Conservation (phyloP, 2,329 filamentous ascomycete species). For the Aspergillus cejpii region DNA sequence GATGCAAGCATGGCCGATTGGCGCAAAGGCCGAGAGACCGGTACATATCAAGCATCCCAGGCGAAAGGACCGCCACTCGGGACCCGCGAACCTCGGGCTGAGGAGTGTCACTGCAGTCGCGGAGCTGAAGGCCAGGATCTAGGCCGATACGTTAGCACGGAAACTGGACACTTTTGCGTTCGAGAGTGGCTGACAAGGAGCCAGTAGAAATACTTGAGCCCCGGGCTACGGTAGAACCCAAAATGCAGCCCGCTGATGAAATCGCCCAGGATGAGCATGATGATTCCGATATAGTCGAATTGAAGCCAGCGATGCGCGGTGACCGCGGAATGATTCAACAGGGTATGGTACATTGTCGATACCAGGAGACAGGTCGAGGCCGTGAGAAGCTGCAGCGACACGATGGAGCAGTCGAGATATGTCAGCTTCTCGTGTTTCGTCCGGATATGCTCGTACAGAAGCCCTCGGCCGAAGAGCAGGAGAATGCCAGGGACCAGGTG, state of each 20-base stretch:
- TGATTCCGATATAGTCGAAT: constrained; percentile 31
- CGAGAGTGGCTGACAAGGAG: constrained; percentile 32
- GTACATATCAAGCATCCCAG: constrained; percentile 26
- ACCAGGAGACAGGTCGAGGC: constrained; percentile 32
- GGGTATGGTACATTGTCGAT: constrained; percentile 30
- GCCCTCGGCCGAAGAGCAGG: constrained; percentile 2
- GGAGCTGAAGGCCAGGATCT: constrained; percentile 28
- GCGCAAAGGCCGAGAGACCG: constrained; percentile 30
- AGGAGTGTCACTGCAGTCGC: constrained; percentile 30
- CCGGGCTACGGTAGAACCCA: constrained; percentile 31
- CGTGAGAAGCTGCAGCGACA: constrained; percentile 18
- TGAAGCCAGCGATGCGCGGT: constrained; percentile 23
- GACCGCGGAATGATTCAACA: constrained; percentile 29
- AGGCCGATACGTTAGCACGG: neutral
- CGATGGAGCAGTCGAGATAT: constrained; percentile 11
- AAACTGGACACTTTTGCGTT: too few relatives aligned
- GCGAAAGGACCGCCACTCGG: constrained; percentile 25
- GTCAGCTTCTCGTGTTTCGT: constrained; percentile 4
- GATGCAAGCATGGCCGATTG: constrained; percentile 27
- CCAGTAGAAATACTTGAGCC: constrained; percentile 30
- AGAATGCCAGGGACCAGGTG: constrained; percentile 42
- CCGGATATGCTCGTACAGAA: constrained; percentile 9
- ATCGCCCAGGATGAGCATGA: constrained; percentile 29
- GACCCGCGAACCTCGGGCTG: constrained; percentile 29
- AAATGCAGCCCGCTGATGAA: constrained; percentile 34